These are phyloP conservation scores for Cyclotella baltica DNA, from an alignment of 108 stramenopile species.

Conservation along the genomic window DNA sequence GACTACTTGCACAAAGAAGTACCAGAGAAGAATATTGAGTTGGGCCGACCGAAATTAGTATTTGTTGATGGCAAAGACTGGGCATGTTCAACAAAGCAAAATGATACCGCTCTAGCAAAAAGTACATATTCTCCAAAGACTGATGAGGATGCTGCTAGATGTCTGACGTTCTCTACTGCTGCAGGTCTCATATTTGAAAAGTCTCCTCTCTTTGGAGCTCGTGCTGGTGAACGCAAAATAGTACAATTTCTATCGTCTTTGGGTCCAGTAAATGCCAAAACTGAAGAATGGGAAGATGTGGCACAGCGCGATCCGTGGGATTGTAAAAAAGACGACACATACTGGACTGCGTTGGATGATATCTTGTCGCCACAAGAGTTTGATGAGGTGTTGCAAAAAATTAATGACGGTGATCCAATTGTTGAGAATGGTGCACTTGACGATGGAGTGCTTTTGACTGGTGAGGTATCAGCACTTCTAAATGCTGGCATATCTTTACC, in stretches of 20 bases:
- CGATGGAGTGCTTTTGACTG: not conserved
- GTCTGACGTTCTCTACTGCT: conserved; percentile 1
- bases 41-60: not conserved
- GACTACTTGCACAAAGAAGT: conserved; percentile 7
- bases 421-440: not conserved
- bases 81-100: not conserved
- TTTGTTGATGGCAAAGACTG: conserved; percentile 22
- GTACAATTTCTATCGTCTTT: not conserved
- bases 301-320: not conserved
- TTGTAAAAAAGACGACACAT: not conserved
- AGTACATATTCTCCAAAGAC: conserved; percentile 17
- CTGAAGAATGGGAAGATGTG: conserved; percentile 18
- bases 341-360: conserved; percentile 14
- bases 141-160: not conserved
- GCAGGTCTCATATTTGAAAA: conserved; percentile 6
- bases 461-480: not conserved
- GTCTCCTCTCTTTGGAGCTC: not conserved
- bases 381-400: not conserved
- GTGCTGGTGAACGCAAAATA: not conserved
- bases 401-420: not conserved
- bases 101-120: not conserved
- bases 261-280: not conserved
- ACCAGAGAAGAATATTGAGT: conserved; percentile 1
- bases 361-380: not conserved
- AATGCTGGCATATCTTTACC: not conserved